Conservation (phyloP, 108 stramenopile genomes). For the Cyclotella atomus region DNA sequence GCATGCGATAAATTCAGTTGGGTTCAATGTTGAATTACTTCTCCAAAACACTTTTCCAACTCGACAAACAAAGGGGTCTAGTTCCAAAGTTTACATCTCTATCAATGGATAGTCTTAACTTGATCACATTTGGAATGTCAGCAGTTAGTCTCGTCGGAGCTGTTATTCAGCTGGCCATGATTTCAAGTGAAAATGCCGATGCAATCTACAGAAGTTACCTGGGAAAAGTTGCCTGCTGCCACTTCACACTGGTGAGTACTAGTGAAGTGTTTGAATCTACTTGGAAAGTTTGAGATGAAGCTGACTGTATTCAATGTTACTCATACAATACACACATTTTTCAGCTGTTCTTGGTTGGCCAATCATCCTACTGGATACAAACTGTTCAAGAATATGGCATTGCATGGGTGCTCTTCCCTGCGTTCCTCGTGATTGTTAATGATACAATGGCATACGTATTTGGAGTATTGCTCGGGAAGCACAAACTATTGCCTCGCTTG, state of each 20-base stretch:
- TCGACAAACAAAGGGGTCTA: constrained; percentile 22
- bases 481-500: constrained; percentile 76
- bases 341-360: constrained; percentile 59
- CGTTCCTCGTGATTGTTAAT: constrained; percentile 81
- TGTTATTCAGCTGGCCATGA: constrained; percentile 48
- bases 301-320: background rate
- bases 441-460: constrained; percentile 90
- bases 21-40: background rate
- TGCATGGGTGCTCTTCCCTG: constrained; percentile 88
- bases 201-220: constrained; percentile 62
- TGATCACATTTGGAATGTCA: constrained; percentile 53
- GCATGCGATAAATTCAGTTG: no score
- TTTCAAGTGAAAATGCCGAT: constrained; percentile 32
- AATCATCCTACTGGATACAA: constrained; percentile 76
- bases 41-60: background rate
- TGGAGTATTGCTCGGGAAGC: constrained; percentile 81
- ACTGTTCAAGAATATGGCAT: constrained; percentile 79
- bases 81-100: constrained; percentile 28
- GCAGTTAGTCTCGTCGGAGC: constrained; percentile 43
- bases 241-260: constrained; percentile 58
- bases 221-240: constrained; percentile 48
- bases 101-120: constrained; percentile 35
- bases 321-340: background rate
- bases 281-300: background rate
- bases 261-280: background rate